Conservation (phyloP, 2,329 filamentous ascomycete genomes). For the Aspergillus quadricinctus region DNA sequence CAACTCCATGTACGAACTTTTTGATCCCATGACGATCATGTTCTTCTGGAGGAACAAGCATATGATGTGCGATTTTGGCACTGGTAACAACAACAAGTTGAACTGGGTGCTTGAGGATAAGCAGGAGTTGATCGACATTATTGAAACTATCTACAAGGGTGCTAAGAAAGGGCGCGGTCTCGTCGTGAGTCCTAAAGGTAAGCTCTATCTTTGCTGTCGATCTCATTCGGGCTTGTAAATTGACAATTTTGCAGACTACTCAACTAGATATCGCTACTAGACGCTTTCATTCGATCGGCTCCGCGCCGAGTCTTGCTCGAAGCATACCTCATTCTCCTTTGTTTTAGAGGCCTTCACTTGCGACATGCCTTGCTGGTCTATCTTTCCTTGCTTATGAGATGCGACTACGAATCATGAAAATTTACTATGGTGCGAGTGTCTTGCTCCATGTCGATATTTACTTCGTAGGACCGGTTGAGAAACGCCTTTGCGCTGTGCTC, state of each 20-base stretch:
- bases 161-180: constrained; percentile 97
- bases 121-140: constrained; percentile 96
- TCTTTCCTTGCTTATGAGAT: not conserved
- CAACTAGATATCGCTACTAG: constrained; percentile 65
- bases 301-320: not conserved
- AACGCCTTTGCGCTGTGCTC: not conserved
- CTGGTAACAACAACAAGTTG: constrained; percentile 97
- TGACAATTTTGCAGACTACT: constrained; percentile 47
- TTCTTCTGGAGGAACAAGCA: constrained; percentile 73
- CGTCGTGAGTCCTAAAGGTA: constrained; percentile 90
- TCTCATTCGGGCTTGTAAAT: not conserved
- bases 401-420: not conserved
- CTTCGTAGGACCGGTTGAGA: not conserved
- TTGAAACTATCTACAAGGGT: constrained; percentile 97
- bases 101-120: constrained; percentile 98
- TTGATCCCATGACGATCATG: constrained; percentile 87
- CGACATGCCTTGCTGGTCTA: not conserved
- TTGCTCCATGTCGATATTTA: not conserved
- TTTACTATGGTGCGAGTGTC: not conserved
- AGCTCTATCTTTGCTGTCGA: constrained; percentile 13
- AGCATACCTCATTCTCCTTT: not conserved
- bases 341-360: not conserved
- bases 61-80: constrained; percentile 89
- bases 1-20: constrained; percentile 91
- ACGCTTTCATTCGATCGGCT: not conserved